A percentile compares a stretch with the other conserved stretches of the same genome.
phyloP scores from a whole-genome alignment of 179 eudicot species.

The Spinacia oleracea region DNA sequence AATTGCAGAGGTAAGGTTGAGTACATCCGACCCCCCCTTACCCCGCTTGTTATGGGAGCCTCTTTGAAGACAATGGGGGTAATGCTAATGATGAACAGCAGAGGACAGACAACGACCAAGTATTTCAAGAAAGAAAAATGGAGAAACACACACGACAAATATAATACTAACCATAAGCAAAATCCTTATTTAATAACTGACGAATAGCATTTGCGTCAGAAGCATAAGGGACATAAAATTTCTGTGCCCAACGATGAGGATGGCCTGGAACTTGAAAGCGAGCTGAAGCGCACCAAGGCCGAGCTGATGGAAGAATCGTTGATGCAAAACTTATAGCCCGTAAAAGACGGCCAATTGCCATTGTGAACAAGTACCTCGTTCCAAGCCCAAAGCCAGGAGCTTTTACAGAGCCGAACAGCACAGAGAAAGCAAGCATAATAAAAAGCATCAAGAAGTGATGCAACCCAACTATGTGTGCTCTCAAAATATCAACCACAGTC shows the following conservation, averaged over 20 bases:
- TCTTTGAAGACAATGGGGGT: too few species aligned
- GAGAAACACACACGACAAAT: background rate
- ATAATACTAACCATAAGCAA: conserved; percentile 63
- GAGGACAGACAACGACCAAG: background rate
- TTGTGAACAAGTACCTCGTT: conserved; percentile 92
- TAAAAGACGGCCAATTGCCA: conserved; percentile 90
- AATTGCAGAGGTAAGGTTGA: too few species aligned
- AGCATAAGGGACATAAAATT: conserved; percentile 90
- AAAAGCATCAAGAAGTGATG: conserved; percentile 96
- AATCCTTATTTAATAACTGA: conserved; percentile 57
- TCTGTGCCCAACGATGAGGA: conserved; percentile 96
- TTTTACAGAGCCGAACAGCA: conserved; percentile 76
- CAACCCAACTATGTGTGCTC: conserved; percentile 82
- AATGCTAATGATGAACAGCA: too few species aligned
- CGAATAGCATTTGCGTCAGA: conserved; percentile 69
- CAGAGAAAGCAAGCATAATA: conserved; percentile 91
- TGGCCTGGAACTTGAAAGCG: conserved; percentile 70
- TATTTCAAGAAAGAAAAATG: background rate
- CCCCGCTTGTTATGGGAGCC: too few species aligned
- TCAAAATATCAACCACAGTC: conserved; percentile 63
- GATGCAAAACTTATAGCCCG: conserved; percentile 74
- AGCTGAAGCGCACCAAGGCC: conserved; percentile 95
- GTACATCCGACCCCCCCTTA: too few species aligned
- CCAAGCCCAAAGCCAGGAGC: conserved; percentile 98
- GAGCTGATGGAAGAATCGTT: conserved; percentile 88